Evolutionary conservation across 257 asterid species (phyloP).

Genomic region (Ballota nigra): DNA sequence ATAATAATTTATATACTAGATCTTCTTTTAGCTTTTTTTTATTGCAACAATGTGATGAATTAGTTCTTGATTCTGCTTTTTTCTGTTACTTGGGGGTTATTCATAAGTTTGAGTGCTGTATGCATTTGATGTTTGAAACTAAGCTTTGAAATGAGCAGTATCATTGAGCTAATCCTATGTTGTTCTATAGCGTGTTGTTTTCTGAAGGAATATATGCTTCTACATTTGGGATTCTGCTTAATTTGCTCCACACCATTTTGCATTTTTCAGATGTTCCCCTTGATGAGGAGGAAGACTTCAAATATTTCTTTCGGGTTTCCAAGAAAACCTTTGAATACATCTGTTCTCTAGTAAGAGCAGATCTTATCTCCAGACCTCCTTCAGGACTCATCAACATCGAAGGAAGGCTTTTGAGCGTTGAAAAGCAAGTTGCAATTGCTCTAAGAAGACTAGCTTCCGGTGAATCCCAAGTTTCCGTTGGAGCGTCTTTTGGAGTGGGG

Average conservation of each 20-base stretch:
- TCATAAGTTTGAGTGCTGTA: background rate
- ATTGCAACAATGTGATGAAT: conserved; percentile 1
- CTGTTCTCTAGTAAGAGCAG: conserved; percentile 84
- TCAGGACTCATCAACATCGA: conserved; percentile 96
- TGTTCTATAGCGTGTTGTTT: background rate
- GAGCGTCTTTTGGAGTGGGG: conserved; percentile 95
- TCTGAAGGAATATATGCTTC: no score
- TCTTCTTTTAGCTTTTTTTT: background rate
- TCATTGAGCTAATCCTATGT: background rate
- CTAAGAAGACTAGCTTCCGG: conserved; percentile 89
- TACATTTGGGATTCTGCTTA: background rate
- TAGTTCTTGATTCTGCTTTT: background rate
- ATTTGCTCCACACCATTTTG: conserved; percentile 3
- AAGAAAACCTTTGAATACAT: conserved; percentile 81
- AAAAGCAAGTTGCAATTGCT: conserved; percentile 97
- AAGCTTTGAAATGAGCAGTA: background rate
- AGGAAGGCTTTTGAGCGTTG: conserved; percentile 95
- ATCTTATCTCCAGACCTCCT: conserved; percentile 97
- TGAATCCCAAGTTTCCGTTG: conserved; percentile 95
- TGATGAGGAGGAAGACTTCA: conserved; percentile 81
- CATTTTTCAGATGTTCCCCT: conserved; percentile 50
- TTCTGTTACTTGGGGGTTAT: background rate
- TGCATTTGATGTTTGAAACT: background rate
- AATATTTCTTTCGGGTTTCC: conserved; percentile 76
- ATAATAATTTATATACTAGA: background rate